phyloP scores from a whole-genome alignment of 2,329 filamentous ascomycete genomes.

The Cladosporium sp. region DNA sequence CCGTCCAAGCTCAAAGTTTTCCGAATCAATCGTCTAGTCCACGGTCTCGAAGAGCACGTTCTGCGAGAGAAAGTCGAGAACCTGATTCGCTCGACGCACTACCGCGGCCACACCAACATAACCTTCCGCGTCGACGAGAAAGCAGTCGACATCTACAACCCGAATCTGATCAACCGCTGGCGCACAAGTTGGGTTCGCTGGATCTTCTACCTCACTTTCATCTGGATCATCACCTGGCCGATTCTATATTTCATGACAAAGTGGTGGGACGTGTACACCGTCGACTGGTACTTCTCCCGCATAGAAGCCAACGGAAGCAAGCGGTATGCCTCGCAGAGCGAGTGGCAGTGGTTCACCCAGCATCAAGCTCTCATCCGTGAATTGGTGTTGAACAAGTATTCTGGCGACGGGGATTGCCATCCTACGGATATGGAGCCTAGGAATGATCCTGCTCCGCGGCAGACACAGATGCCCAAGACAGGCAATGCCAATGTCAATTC shows the following conservation, averaged over 20 bases:
- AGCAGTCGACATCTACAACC: conserved; percentile 60
- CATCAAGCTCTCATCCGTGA: conserved; percentile 59
- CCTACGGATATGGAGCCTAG: conserved; percentile 39
- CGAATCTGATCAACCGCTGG: conserved; percentile 60
- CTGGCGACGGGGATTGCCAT: conserved; percentile 32
- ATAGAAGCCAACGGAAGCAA: conserved; percentile 23
- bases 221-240: conserved; percentile 69
- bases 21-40: conserved; percentile 42
- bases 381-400: conserved; percentile 57
- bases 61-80: conserved; percentile 51
- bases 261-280: conserved; percentile 63
- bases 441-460: conserved; percentile 3
- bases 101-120: conserved; percentile 59
- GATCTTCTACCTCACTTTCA: conserved; percentile 62
- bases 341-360: conserved; percentile 57
- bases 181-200: conserved; percentile 63
- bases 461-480: conserved; percentile 16
- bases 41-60: conserved; percentile 57
- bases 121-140: conserved; percentile 56
- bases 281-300: conserved; percentile 57
- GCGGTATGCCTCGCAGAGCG: conserved; percentile 49
- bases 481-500: conserved; percentile 22
- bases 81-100: conserved; percentile 62
- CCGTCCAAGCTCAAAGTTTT: conserved; percentile 53
- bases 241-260: conserved; percentile 64